Conservation (phyloP, 768 basidiomycete genomes). For the Gloeophyllum trabeum region DNA sequence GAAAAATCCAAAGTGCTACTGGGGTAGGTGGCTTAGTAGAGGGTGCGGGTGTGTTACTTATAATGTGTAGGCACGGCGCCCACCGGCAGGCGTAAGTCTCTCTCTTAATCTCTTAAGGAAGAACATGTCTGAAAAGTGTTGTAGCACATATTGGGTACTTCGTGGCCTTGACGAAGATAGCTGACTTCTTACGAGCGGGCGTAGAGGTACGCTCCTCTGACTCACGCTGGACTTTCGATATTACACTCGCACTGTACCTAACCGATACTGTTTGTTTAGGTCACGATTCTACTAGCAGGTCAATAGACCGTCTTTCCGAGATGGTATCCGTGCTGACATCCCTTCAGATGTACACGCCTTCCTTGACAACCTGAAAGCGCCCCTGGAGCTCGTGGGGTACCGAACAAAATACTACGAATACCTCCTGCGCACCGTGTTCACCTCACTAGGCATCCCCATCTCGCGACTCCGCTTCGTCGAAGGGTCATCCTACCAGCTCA, state of each 20-base stretch:
- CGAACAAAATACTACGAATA: conserved; percentile 86
- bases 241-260: conserved; percentile 5
- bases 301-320: conserved; percentile 1
- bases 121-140: not conserved
- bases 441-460: conserved; percentile 83
- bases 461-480: conserved; percentile 74
- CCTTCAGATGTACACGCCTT: conserved; percentile 85
- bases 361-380: conserved; percentile 95
- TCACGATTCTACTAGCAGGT: conserved; percentile 78
- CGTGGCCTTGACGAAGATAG: conserved; percentile 88
- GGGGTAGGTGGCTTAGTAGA: conserved; percentile 49
- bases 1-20: conserved; percentile 75
- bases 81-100: conserved; percentile 85
- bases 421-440: conserved; percentile 74
- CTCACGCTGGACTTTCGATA: conserved; percentile 11
- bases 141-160: conserved; percentile 96
- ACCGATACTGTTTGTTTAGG: conserved; percentile 30
- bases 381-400: conserved; percentile 80
- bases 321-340: conserved; percentile 2
- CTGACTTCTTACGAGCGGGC: conserved; percentile 90
- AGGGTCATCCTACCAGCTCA: conserved; percentile 90
- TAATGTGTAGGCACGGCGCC: conserved; percentile 67
- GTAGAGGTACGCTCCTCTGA: conserved; percentile 48
- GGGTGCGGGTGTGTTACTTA: not conserved
- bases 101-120: too few species aligned